phyloP scores from a whole-genome alignment of 768 basidiomycete genomes.

The Rhizopogon vesiculosus region DNA sequence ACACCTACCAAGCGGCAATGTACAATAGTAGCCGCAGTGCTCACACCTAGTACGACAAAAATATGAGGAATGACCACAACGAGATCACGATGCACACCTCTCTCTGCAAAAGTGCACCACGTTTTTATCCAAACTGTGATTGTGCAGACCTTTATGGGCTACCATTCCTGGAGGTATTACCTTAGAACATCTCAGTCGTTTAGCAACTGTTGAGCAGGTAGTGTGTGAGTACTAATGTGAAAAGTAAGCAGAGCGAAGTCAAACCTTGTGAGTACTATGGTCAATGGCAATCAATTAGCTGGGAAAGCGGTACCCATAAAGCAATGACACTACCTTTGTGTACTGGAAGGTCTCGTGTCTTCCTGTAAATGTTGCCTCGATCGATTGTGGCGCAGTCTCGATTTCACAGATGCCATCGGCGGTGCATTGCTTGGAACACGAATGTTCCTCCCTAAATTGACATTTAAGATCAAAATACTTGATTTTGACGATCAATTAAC shows the following conservation, averaged over 20 bases:
- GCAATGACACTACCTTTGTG: slow-evolving; percentile 43
- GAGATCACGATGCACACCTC: slow-evolving; percentile 24
- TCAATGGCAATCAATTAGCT: not conserved
- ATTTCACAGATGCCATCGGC: slow-evolving; percentile 53
- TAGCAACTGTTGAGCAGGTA: slow-evolving; percentile 31
- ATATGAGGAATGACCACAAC: not conserved
- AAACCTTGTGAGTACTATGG: slow-evolving; percentile 51
- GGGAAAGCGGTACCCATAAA: not conserved
- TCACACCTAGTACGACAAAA: slow-evolving; percentile 34
- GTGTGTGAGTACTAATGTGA: not conserved
- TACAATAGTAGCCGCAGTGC: slow-evolving; percentile 57
- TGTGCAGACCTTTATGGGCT: slow-evolving; percentile 44
- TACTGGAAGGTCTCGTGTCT: slow-evolving; percentile 58
- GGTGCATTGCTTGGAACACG: slow-evolving; percentile 38
- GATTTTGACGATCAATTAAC: not conserved
- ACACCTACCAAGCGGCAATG: slow-evolving; percentile 44
- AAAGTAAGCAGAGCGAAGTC: not conserved
- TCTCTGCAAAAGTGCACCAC: slow-evolving; percentile 53
- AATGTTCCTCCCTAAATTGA: slow-evolving; percentile 43
- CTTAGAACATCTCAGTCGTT: slow-evolving; percentile 46
- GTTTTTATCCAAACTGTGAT: slow-evolving; percentile 38
- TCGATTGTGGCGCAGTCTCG: slow-evolving; percentile 51
- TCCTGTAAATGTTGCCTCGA: slow-evolving; percentile 60
- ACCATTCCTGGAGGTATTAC: slow-evolving; percentile 37
- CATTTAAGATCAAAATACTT: not conserved